phyloP scores from a whole-genome alignment of 805 yeast genomes.

The Ogataea kodamae region DNA sequence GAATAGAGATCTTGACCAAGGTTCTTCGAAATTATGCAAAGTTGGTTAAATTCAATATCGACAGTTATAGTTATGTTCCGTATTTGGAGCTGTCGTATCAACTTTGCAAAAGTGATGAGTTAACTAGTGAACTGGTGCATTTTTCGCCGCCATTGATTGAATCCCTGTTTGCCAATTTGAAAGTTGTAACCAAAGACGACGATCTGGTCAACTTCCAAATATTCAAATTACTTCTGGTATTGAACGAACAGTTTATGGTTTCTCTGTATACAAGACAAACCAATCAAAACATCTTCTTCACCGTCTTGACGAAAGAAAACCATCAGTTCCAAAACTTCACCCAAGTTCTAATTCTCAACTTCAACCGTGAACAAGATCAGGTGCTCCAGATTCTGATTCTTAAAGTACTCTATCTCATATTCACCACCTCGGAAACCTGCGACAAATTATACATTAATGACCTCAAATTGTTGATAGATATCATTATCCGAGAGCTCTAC shows the following conservation, averaged over 20 bases:
- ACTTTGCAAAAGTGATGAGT: slow-evolving; percentile 47
- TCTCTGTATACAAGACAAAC: slow-evolving; percentile 36
- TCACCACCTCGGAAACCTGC: slow-evolving; percentile 61
- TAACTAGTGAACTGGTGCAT: slow-evolving; percentile 39
- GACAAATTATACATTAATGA: slow-evolving; percentile 80
- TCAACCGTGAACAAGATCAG: slow-evolving; percentile 73
- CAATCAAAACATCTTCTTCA: slow-evolving; percentile 48
- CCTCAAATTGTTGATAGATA: slow-evolving; percentile 77
- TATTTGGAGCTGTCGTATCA: slow-evolving; percentile 54
- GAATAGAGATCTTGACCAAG: slow-evolving; percentile 40
- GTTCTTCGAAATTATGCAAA: slow-evolving; percentile 28
- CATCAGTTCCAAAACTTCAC: slow-evolving; percentile 51
- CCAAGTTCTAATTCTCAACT: slow-evolving; percentile 66
- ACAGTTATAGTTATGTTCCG: slow-evolving; percentile 27
- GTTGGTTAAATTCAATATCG: slow-evolving; percentile 36
- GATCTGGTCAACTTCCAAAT: slow-evolving; percentile 63
- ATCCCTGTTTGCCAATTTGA: slow-evolving; percentile 44
- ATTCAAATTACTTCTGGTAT: slow-evolving; percentile 64
- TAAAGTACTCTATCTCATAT: slow-evolving; percentile 70
- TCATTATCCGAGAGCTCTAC: slow-evolving; percentile 72
- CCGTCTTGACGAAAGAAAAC: slow-evolving; percentile 45
- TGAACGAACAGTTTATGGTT: slow-evolving; percentile 88
- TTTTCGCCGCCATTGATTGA: slow-evolving; percentile 45
- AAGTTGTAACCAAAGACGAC: slow-evolving; percentile 40
- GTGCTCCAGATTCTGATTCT: slow-evolving; percentile 74